A percentile compares a stretch with the other conserved stretches of the same genome.
Conservation (phyloP, 75 land plant species). For the Picea sitchensis region DNA sequence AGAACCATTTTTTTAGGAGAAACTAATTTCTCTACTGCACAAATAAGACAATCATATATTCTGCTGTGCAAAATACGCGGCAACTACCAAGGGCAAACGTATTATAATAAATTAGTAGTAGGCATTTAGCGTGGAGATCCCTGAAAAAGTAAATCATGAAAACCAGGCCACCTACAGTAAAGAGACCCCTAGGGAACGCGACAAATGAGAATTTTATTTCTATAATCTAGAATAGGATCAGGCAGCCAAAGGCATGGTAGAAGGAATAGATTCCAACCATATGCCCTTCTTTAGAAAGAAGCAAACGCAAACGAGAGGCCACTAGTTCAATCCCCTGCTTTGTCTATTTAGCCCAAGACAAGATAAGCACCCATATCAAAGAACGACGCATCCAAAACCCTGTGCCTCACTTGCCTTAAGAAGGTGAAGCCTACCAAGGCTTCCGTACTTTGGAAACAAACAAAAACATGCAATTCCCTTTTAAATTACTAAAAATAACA, state of each 20-base stretch:
- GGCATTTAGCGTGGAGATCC: neutral
- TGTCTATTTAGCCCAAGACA: neutral
- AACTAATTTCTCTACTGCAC: neutral
- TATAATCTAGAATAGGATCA: neutral
- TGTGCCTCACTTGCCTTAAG: too few species aligned
- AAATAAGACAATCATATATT: neutral
- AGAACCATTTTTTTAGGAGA: neutral
- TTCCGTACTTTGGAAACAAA: neutral
- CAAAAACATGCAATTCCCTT: neutral
- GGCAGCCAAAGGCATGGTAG: neutral
- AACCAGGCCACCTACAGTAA: neutral
- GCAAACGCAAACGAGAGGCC: too few species aligned
- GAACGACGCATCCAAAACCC: neutral
- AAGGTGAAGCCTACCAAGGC: neutral
- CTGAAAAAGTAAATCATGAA: neutral
- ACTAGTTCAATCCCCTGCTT: too few species aligned
- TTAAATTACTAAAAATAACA: neutral
- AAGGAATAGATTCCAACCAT: neutral
- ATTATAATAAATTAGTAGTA: too few species aligned
- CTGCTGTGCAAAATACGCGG: neutral
- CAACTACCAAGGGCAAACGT: neutral
- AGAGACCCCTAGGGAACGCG: neutral
- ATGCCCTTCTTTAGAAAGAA: neutral
- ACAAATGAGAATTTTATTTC: neutral
- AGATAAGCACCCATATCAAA: neutral